A percentile compares a stretch with the other conserved stretches of the same genome.
phyloP scores from a whole-genome alignment of 2,329 filamentous ascomycete genomes.

The Neospermospora avenae region DNA sequence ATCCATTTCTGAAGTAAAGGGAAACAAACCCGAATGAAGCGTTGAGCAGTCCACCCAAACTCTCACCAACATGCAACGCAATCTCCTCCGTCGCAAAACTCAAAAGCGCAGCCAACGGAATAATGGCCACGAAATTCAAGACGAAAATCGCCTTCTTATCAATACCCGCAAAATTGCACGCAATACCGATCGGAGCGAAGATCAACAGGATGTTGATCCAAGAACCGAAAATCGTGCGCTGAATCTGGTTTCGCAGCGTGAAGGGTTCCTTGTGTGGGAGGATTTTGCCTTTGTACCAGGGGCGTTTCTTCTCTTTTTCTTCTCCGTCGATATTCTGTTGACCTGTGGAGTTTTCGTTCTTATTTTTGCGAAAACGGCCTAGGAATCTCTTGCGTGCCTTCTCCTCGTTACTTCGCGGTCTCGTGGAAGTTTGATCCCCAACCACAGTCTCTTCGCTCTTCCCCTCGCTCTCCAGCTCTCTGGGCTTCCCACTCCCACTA shows the following conservation, averaged over 20 bases:
- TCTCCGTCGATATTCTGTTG: constrained; percentile 17
- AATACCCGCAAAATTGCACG: constrained; percentile 61
- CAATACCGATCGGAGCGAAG: constrained; percentile 77
- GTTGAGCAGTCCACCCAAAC: constrained; percentile 83
- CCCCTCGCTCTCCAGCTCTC: constrained; percentile 20
- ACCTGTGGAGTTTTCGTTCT: constrained; percentile 10
- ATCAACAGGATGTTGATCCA: constrained; percentile 84
- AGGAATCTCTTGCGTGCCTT: constrained; percentile 24
- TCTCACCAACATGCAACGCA: constrained; percentile 76
- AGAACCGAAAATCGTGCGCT: constrained; percentile 72
- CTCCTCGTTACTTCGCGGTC: constrained; percentile 21
- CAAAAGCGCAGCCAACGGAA: constrained; percentile 82
- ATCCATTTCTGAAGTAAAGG: background rate
- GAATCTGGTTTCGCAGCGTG: constrained; percentile 62
- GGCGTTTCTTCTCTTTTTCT: constrained; percentile 27
- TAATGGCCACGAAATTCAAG: constrained; percentile 91
- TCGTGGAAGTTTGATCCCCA: constrained; percentile 7
- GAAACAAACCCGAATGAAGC: constrained; percentile 75
- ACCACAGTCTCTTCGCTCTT: too few relatives aligned
- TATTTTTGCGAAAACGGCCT: constrained; percentile 16
- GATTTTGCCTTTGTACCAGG: constrained; percentile 37
- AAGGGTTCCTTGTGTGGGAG: constrained; percentile 46
- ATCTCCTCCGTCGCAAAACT: constrained; percentile 90
- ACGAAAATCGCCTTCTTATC: constrained; percentile 68
- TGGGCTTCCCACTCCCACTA: constrained; percentile 12